phyloP scores from a whole-genome alignment of 2,329 filamentous ascomycete species.

The Trichothecium roseum region DNA sequence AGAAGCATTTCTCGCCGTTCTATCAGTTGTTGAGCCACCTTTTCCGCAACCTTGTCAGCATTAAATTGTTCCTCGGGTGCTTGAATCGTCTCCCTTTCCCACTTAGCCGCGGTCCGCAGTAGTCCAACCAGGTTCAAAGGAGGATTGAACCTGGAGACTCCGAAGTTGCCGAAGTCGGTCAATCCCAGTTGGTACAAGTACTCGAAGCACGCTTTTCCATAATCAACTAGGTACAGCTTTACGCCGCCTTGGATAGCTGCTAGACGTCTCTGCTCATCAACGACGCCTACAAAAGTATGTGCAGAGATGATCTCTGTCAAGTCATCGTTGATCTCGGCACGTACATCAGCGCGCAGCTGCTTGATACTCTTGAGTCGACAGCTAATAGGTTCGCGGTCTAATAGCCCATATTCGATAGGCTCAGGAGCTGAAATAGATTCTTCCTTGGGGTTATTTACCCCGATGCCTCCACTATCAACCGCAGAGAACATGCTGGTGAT shows the following conservation, averaged over 20 bases:
- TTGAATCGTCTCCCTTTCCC: constrained; percentile 44
- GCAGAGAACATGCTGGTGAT: constrained; percentile 86
- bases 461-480: constrained; percentile 25
- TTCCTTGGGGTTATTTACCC: constrained; percentile 10
- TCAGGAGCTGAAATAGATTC: constrained; percentile 30
- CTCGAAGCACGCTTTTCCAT: constrained; percentile 75
- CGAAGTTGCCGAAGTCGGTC: constrained; percentile 94
- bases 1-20: constrained; percentile 73
- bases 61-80: constrained; percentile 48
- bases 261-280: constrained; percentile 77
- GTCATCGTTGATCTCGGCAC: constrained; percentile 71
- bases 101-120: constrained; percentile 60
- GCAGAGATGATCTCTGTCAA: constrained; percentile 79
- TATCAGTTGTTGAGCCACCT: constrained; percentile 59
- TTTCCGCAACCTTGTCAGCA: constrained; percentile 53
- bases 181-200: constrained; percentile 94
- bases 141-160: constrained; percentile 68
- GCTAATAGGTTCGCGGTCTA: constrained; percentile 55
- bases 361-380: constrained; percentile 80
- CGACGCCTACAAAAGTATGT: constrained; percentile 87
- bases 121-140: constrained; percentile 62
- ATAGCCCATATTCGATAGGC: constrained; percentile 58
- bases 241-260: constrained; percentile 91
- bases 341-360: constrained; percentile 69
- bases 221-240: constrained; percentile 86